These are phyloP conservation scores for Oxytropis ochrocephala DNA, from an alignment of 306 rosid species.

Conservation along the genomic window DNA sequence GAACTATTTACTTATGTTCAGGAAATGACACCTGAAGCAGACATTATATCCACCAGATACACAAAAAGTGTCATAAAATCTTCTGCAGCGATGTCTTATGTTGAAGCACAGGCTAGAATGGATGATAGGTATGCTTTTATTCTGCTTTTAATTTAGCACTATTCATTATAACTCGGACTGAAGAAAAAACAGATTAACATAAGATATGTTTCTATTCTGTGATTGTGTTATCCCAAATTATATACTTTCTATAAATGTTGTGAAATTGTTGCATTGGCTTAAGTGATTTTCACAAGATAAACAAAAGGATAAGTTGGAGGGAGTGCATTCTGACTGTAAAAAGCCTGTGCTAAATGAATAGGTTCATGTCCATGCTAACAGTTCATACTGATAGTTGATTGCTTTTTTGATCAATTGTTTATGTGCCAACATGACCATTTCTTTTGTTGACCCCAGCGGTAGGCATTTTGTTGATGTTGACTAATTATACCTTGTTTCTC, in stretches of 20 bases:
- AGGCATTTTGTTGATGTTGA: not conserved
- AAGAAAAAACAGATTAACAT: not conserved
- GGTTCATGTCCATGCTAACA: not conserved
- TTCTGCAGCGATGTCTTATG: conserved; percentile 80
- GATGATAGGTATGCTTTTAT: conserved; percentile 73
- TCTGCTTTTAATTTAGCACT: conserved; percentile 11
- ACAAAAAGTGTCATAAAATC: conserved; percentile 91
- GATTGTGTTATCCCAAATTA: not conserved
- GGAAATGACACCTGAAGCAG: conserved; percentile 98
- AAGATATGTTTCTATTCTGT: not conserved
- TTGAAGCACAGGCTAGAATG: conserved; percentile 99
- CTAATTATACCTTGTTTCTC: conserved; percentile 13
- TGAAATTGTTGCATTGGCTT: not conserved
- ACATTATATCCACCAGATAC: conserved; percentile 65
- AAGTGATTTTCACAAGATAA: not conserved
- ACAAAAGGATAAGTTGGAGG: not conserved
- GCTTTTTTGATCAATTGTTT: not conserved
- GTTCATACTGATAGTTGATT: conserved; percentile 12
- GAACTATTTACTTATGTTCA: conserved; percentile 33
- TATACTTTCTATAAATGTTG: not conserved
- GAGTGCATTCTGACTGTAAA: not conserved
- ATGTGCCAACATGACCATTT: not conserved
- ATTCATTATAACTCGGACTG: not conserved
- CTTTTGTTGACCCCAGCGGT: not conserved
- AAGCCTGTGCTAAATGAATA: not conserved